These are phyloP conservation scores for Musa beccarii DNA, from an alignment of 176 grass and related monocot species.

Conservation along the genomic window DNA sequence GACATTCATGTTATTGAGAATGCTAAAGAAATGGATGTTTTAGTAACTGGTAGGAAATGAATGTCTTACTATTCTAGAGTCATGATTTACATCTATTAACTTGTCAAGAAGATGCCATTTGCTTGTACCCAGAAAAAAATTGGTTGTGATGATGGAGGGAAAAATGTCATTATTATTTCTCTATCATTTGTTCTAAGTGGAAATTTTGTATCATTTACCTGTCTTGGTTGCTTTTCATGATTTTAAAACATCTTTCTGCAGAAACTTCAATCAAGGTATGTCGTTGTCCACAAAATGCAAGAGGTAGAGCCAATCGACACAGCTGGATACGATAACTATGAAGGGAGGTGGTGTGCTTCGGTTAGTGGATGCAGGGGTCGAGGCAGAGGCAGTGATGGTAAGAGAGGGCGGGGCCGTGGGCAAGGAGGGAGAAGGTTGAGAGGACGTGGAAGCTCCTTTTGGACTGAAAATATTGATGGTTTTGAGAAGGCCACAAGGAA, in stretches of 20 bases:
- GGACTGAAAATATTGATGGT: conserved; percentile 27
- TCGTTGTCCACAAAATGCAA: conserved; percentile 41
- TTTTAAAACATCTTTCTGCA: conserved; percentile 22
- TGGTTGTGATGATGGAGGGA: neutral
- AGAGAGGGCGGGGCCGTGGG: conserved; percentile 20
- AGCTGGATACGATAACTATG: conserved; percentile 30
- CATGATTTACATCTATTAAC: too few species aligned
- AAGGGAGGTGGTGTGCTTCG: conserved; percentile 23
- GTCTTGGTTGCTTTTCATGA: neutral
- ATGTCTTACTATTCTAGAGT: too few species aligned
- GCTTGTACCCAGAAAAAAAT: too few species aligned
- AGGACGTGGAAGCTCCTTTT: conserved; percentile 37
- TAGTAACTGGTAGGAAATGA: too few species aligned
- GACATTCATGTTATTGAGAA: too few species aligned
- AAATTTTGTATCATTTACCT: neutral
- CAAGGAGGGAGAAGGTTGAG: conserved; percentile 57
- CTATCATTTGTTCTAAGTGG: neutral
- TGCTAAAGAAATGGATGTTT: too few species aligned
- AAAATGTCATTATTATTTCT: neutral
- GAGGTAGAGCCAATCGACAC: conserved; percentile 32
- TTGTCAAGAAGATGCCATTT: too few species aligned
- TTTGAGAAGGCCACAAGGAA: conserved; percentile 42
- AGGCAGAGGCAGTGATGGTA: conserved; percentile 55
- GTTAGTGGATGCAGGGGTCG: conserved; percentile 53
- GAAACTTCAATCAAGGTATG: conserved; percentile 61